Conservation (phyloP, 2,329 filamentous ascomycete species). For the Phialophora verrucosa region DNA sequence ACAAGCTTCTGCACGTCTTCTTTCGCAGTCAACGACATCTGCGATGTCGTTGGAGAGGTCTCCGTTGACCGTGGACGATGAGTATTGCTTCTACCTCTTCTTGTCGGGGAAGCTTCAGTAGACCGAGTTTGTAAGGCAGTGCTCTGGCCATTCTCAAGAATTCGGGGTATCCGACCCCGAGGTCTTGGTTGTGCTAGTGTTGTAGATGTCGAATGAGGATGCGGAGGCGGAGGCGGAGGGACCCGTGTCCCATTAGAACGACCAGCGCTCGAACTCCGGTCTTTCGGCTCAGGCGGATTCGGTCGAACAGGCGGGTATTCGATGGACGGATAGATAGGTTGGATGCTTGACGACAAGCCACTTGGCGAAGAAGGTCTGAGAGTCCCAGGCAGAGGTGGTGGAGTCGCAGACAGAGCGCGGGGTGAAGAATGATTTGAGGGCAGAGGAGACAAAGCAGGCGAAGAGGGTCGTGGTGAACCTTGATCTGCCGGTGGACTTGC, state of each 20-base stretch:
- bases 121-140: slow-evolving; percentile 58
- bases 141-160: slow-evolving; percentile 39
- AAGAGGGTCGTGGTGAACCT: slow-evolving; percentile 48
- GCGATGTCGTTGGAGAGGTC: slow-evolving; percentile 68
- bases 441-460: slow-evolving; percentile 50
- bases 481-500: slow-evolving; percentile 46
- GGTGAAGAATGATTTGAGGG: slow-evolving; percentile 51
- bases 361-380: slow-evolving; percentile 69
- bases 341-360: slow-evolving; percentile 72
- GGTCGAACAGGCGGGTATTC: slow-evolving; percentile 72
- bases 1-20: slow-evolving; percentile 89
- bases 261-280: slow-evolving; percentile 6
- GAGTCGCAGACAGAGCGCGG: slow-evolving; percentile 47
- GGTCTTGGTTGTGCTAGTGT: slow-evolving; percentile 37
- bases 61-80: slow-evolving; percentile 59
- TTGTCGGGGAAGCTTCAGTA: slow-evolving; percentile 70
- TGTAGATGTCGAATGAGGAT: slow-evolving; percentile 12
- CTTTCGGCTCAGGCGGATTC: slow-evolving; percentile 45
- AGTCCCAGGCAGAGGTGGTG: slow-evolving; percentile 49
- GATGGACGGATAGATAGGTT: slow-evolving; percentile 74
- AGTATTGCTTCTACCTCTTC: slow-evolving; percentile 42
- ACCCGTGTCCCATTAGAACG: slow-evolving; percentile 22
- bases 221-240: background rate
- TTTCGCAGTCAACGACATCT: slow-evolving; percentile 81
- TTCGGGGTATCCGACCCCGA: slow-evolving; percentile 33